Base-by-base conservation (phyloP, 2,329 filamentous ascomycete genomes). In the Graphilbum fragrans region DNA sequence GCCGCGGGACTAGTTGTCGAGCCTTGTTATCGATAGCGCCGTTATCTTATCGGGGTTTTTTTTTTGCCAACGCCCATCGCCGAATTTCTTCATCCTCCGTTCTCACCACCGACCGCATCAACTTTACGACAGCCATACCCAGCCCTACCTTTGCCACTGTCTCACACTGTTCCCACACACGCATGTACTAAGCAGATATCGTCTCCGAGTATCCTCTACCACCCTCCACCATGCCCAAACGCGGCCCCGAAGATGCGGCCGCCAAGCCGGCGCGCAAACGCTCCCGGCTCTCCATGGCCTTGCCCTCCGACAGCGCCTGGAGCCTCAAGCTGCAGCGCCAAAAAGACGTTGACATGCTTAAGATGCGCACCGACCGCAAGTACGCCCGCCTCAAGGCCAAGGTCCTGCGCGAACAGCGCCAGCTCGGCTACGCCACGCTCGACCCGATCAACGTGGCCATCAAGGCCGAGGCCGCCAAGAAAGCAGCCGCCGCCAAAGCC, bases 341-440 rank as follows among this genome's bases (percentile, higher is more conserved):
- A 55, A 96, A 96, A 62, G 74, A 82, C 49, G 77, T 84, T 50
- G 67, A 94, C 42, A 95, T 96, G 53, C 77, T 87, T 60, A 93
- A 92, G 59, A 87, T 88, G 46, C 94, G 95, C 62, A 71, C 94
- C 47, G 92, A 90, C 63, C 94, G 94, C 61, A 76, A 83, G 34
- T 95, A 94, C 57, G 83, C 82, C 48, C 95, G 94, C 61, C 67
- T 94, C 49, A 90, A 88, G 61, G 78, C 77, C 22, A 58, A 67
- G 39, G 58, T 34, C n/a, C 34, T 49, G 20, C 29, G 35, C 31
- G 45, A 34, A 17, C 32, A 19, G 32, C 6, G 32, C n/a, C 32
- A 19, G n/a, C 32, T 6, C n/a, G n/a, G n/a, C 14, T 34, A 19
- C n/a, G 32, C 7, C 17, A 8, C 5, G 32, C 21, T 36, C 29